Percentiles rank a stretch among this genome's conserved stretches.
phyloP scores from a whole-genome alignment of 768 basidiomycete genomes.

The Termitomyces sp. region DNA sequence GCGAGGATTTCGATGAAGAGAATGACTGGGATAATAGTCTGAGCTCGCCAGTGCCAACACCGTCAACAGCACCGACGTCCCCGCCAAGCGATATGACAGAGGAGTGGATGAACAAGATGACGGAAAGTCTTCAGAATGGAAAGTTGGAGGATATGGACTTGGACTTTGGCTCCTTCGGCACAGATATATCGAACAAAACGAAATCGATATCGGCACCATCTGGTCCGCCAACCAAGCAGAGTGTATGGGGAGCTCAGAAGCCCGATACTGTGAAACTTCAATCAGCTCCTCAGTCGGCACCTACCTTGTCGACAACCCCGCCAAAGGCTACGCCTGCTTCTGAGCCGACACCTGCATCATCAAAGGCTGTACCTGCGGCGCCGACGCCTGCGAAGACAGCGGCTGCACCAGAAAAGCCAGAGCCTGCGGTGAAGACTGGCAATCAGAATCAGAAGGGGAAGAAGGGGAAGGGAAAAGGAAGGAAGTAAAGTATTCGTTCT shows the following conservation, averaged over 20 bases:
- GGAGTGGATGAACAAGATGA: conserved; percentile 21
- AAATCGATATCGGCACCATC: conserved; percentile 3
- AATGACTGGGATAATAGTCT: conserved; percentile 15
- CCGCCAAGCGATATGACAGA: conserved; percentile 24
- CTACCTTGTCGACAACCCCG: conserved; percentile 3
- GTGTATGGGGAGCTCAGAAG: conserved; percentile 5
- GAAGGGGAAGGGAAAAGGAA: conserved; percentile 19
- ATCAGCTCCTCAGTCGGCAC: conserved; percentile 14
- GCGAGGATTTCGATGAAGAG: conserved; percentile 18
- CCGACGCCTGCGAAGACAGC: conserved; percentile 2
- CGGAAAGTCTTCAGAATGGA: conserved; percentile 20
- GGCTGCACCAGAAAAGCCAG: conserved; percentile 10
- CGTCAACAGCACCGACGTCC: conserved; percentile 25
- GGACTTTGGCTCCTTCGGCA: conserved; percentile 4
- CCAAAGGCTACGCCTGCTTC: conserved; percentile 5
- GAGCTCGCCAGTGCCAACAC: conserved; percentile 22
- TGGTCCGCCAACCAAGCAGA: conserved; percentile 3
- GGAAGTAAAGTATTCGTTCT: conserved; percentile 3
- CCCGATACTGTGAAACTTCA: conserved; percentile 15
- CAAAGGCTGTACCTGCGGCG: conserved; percentile 1
- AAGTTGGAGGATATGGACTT: conserved; percentile 12
- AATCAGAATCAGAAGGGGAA: conserved; percentile 18
- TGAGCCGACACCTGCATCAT: not conserved
- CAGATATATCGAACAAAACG: conserved; percentile 1
- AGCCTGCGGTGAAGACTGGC: conserved; percentile 12